Evolutionary conservation across 371 early-diverging fungal species (phyloP), one percentile per base, ranked within the genome.

Genomic region (Mucor sp.): DNA sequence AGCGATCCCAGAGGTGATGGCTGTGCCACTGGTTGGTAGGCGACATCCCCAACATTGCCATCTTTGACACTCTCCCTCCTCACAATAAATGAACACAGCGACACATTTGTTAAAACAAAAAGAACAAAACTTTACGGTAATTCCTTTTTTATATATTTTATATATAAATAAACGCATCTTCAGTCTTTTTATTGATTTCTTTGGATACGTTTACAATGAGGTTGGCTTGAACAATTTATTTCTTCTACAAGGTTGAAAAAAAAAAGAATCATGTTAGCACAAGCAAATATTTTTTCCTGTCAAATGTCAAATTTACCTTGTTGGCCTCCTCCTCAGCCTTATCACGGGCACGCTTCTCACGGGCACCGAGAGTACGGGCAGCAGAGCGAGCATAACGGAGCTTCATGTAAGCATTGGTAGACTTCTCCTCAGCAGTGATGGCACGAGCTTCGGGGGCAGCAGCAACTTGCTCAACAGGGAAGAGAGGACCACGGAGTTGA

Each of bases 351-450:
- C 88, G 91, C 80, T 88, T 90, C 74, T 91, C 94, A 75, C 95
- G 91, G 70, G 87, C 85, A 79, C 97, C 98, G 80, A 87, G 87
- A 75, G 86, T 85, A 75, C 92, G 91, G 73, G 86, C 83, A 83
- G 85, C 90, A 70, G 92, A 89, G 72, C 93, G 93, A 74, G 95
- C 94, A 82, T 90, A 89, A 85, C 96, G 94, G 76, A 96, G 93
- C 74, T 90, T 89, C 78, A 85, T 85, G 90, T 85, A 98, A 66
- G 95, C 95, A 63, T 83, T 81, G 77, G 77, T 76, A 74, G 84
- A 84, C 87, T 94, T 92, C 88, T 94, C 94, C 70, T 93, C 93
- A 59, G 86, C 90, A 67, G 93, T 87, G 87, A 95, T 88, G 69
- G 89, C 88, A 80, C 95, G 92, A 68, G 91, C 91, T 75, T 91